Evolutionary conservation across 164 flowering plant genomes (phyloP).

Genomic region (Sedum album): DNA sequence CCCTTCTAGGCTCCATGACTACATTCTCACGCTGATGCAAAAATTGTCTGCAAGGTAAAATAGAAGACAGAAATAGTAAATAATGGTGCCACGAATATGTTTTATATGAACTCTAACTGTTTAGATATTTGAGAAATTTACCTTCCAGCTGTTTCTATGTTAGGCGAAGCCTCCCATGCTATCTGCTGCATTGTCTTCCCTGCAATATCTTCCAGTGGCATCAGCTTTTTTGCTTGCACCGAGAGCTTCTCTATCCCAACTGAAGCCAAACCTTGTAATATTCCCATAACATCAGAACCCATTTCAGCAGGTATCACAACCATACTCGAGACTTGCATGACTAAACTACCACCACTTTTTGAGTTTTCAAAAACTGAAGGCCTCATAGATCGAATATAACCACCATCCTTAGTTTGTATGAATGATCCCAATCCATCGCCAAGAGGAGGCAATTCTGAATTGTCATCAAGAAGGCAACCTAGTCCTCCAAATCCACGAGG

Average conservation of each 20-base stretch:
- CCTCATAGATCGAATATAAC: constrained; percentile 83
- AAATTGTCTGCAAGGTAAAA: constrained; percentile 19
- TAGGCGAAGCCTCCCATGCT: constrained; percentile 63
- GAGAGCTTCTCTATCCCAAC: constrained; percentile 90
- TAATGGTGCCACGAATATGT: not conserved
- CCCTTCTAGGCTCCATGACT: constrained; percentile 18
- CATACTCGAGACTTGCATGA: constrained; percentile 88
- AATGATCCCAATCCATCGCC: constrained; percentile 82
- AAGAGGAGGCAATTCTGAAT: constrained; percentile 61
- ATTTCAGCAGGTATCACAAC: constrained; percentile 95
- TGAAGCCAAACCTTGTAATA: constrained; percentile 73
- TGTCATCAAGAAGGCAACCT: constrained; percentile 42
- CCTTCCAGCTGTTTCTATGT: constrained; percentile 57
- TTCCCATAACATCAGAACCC: constrained; percentile 83
- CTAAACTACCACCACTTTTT: constrained; percentile 54
- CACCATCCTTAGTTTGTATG: constrained; percentile 75
- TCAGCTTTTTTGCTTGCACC: constrained; percentile 73
- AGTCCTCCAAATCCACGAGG: constrained; percentile 70
- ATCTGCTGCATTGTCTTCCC: constrained; percentile 84
- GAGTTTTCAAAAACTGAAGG: constrained; percentile 59
- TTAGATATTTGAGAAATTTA: constrained; percentile 22
- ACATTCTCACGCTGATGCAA: constrained; percentile 30
- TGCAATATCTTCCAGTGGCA: constrained; percentile 91
- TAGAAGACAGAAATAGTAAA: not conserved
- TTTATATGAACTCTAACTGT: not conserved